These are phyloP conservation scores for Salix exigua DNA, from an alignment of 345 rosid species.

Conservation along the genomic window DNA sequence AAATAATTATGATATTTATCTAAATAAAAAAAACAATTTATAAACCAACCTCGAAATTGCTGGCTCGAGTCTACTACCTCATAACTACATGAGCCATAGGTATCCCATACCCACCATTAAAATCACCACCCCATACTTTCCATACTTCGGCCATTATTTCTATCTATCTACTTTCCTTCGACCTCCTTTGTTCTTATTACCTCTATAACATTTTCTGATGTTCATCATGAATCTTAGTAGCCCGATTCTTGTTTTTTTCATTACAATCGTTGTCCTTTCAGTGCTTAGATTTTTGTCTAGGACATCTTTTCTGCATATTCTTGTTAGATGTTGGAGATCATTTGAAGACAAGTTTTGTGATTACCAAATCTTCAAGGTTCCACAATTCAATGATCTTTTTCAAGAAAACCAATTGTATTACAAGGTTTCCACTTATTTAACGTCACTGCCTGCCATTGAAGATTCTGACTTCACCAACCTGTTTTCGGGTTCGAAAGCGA, in stretches of 20 bases:
- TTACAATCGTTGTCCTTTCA: background rate
- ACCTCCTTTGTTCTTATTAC: background rate
- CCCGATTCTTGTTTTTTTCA: background rate
- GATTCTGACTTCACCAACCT: conserved; percentile 21
- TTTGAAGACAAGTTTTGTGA: conserved; percentile 18
- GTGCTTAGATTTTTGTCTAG: conserved; percentile 1
- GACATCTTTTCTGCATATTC: conserved; percentile 18
- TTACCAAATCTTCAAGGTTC: conserved; percentile 19
- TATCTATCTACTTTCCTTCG: background rate
- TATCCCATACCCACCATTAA: background rate
- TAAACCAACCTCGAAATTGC: background rate
- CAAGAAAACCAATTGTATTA: conserved; percentile 15
- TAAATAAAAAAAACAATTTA: no score
- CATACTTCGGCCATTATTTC: background rate
- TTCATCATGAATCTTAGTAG: conserved; percentile 1
- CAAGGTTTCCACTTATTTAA: conserved; percentile 18
- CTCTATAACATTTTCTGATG: background rate
- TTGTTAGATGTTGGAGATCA: conserved; percentile 4
- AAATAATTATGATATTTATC: no score
- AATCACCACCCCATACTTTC: background rate
- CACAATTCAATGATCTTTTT: conserved; percentile 15
- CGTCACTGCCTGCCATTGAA: conserved; percentile 18
- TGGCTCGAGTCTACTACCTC: background rate
- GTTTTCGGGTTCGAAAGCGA: conserved; percentile 18
- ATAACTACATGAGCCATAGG: background rate